Evolutionary conservation across 768 basidiomycete species (phyloP).

Genomic region (Suillus discolor): DNA sequence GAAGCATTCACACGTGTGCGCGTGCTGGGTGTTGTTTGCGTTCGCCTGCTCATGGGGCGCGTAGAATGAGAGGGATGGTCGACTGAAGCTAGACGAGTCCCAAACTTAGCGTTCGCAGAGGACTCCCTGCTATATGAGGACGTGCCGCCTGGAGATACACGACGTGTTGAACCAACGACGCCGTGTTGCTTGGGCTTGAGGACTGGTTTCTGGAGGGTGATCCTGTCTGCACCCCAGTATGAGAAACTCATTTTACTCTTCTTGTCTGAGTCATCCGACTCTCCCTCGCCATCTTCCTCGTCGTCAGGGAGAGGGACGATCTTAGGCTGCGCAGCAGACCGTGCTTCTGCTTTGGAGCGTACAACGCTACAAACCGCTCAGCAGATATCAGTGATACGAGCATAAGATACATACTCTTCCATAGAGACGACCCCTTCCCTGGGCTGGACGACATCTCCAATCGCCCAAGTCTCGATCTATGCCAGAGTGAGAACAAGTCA

Average conservation of each 20-base stretch:
- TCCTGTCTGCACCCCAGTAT: constrained; percentile 91
- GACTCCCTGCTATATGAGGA: constrained; percentile 78
- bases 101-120: constrained; percentile 93
- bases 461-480: constrained; percentile 87
- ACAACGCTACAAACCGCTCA: constrained; percentile 52
- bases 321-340: constrained; percentile 58
- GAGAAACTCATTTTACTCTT: constrained; percentile 95
- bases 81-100: constrained; percentile 72
- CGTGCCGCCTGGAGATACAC: constrained; percentile 43
- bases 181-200: constrained; percentile 47
- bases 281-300: constrained; percentile 52
- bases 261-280: constrained; percentile 85
- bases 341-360: constrained; percentile 65
- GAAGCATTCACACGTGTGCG: constrained; percentile 48
- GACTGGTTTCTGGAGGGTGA: constrained; percentile 81
- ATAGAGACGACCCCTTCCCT: constrained; percentile 82
- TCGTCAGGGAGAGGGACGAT: constrained; percentile 73
- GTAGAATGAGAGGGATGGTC: constrained; percentile 44
- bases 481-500: constrained; percentile 1
- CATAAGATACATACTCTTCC: constrained; percentile 72
- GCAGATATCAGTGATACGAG: constrained; percentile 14
- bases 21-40: constrained; percentile 45
- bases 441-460: constrained; percentile 74
- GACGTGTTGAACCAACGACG: constrained; percentile 38
- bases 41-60: constrained; percentile 68